Conservation (phyloP, 768 basidiomycete genomes). For the Phlebiopsis gigantea region DNA sequence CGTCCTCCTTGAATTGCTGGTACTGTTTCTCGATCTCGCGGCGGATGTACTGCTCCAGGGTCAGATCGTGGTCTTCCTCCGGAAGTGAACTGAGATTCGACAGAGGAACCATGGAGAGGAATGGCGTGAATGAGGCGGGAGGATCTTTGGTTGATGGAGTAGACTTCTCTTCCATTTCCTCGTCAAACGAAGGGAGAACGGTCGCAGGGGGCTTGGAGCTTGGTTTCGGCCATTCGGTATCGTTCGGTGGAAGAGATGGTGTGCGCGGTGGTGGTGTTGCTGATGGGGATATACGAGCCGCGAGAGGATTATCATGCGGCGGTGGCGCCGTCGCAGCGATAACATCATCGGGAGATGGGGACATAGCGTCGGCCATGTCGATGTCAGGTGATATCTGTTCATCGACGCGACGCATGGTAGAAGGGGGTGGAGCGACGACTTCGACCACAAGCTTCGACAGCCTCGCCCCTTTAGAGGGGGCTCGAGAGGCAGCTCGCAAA, state of each 20-base stretch:
- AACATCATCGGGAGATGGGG: background rate
- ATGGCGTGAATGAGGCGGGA: conserved; percentile 18
- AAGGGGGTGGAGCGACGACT: background rate
- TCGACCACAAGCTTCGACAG: background rate
- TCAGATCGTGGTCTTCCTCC: conserved; percentile 70
- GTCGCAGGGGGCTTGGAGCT: conserved; percentile 2
- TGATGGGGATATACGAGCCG: background rate
- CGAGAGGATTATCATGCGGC: background rate
- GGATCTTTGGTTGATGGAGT: background rate
- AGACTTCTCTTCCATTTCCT: conserved; percentile 6
- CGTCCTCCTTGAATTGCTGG: conserved; percentile 51
- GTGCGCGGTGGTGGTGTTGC: conserved; percentile 4
- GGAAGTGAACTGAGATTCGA: conserved; percentile 33
- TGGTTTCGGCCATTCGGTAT: background rate
- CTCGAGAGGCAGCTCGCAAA: too few species aligned
- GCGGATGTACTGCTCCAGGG: conserved; percentile 79
- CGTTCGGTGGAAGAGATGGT: conserved; percentile 4
- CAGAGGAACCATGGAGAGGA: conserved; percentile 21
- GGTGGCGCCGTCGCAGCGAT: background rate
- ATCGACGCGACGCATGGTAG: background rate
- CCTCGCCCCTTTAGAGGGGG: too few species aligned
- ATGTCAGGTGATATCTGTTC: background rate
- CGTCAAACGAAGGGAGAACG: conserved; percentile 10
- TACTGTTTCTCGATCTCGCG: conserved; percentile 69
- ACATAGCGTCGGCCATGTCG: background rate